phyloP scores from a whole-genome alignment of 2,329 filamentous ascomycete species.

The Beauveria sp. region DNA sequence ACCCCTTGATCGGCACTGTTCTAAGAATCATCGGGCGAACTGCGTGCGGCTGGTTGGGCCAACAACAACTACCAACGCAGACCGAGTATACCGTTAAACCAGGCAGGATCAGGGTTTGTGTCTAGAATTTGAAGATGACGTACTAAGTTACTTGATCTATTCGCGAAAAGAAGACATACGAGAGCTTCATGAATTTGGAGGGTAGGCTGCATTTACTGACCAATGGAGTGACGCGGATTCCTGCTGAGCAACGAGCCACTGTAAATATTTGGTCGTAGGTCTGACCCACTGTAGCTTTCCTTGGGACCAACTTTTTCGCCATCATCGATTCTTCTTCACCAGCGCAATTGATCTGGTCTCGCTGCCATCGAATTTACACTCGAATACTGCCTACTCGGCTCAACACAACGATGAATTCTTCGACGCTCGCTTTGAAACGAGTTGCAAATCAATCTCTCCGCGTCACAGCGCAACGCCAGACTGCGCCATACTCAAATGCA shows the following conservation, averaged over 20 bases:
- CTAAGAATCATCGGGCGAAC: too few relatives aligned
- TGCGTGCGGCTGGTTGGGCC: too few relatives aligned
- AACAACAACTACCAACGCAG: too few relatives aligned
- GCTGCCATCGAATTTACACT: neutral
- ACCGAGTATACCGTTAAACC: too few relatives aligned
- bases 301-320: neutral
- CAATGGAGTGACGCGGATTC: neutral
- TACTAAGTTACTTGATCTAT: too few relatives aligned
- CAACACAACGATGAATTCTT: neutral
- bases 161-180: too few relatives aligned
- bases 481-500: neutral
- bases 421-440: neutral
- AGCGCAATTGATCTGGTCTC: neutral
- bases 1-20: too few relatives aligned
- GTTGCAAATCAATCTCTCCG: neutral
- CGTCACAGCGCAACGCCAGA: conserved; percentile 3
- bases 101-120: too few relatives aligned
- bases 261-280: neutral
- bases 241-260: neutral
- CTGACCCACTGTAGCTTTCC: neutral
- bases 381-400: neutral
- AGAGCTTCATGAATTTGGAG: too few relatives aligned
- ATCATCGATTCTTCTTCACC: neutral
- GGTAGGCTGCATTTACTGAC: neutral
- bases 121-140: too few relatives aligned